A percentile compares a stretch with the other conserved stretches of the same genome.
phyloP scores from a whole-genome alignment of 1,284 basidiomycete genomes.

The Leccinum pachyderme region DNA sequence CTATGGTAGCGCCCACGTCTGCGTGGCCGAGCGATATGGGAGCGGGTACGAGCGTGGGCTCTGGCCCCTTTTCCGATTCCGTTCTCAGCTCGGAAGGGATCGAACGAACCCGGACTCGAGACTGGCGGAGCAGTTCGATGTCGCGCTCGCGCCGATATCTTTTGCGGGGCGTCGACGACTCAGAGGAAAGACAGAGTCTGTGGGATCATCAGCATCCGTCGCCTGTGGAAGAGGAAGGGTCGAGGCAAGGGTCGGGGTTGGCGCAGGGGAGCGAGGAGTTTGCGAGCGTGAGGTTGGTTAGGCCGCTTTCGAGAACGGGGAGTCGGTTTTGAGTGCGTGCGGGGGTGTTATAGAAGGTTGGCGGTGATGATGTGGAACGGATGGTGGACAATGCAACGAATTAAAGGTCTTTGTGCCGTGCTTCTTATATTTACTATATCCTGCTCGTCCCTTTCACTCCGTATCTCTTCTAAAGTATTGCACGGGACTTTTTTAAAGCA shows the following conservation, averaged over 20 bases:
- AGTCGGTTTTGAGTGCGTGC: neutral
- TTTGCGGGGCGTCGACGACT: conserved; percentile 25
- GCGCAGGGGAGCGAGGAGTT: neutral
- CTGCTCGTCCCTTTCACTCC: no score
- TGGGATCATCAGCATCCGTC: conserved; percentile 22
- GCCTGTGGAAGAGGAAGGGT: conserved; percentile 21
- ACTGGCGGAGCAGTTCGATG: conserved; percentile 25
- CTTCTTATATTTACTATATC: no score
- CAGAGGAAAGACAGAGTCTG: conserved; percentile 26
- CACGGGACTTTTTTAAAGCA: no score
- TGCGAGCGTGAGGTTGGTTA: neutral
- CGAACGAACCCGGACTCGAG: neutral
- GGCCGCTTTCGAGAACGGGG: neutral
- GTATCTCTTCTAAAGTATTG: no score
- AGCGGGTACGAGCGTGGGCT: neutral
- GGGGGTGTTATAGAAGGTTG: neutral
- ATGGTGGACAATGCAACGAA: neutral
- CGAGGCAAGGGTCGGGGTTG: neutral
- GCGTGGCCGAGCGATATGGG: neutral
- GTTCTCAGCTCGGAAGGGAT: neutral
- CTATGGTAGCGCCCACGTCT: conserved; percentile 4
- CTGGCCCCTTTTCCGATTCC: neutral
- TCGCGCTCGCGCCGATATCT: conserved; percentile 31
- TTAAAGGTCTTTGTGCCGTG: neutral
- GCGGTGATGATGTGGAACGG: no score